Conservation (phyloP, 2,329 filamentous ascomycete genomes). For the Fusarium subtropicale region DNA sequence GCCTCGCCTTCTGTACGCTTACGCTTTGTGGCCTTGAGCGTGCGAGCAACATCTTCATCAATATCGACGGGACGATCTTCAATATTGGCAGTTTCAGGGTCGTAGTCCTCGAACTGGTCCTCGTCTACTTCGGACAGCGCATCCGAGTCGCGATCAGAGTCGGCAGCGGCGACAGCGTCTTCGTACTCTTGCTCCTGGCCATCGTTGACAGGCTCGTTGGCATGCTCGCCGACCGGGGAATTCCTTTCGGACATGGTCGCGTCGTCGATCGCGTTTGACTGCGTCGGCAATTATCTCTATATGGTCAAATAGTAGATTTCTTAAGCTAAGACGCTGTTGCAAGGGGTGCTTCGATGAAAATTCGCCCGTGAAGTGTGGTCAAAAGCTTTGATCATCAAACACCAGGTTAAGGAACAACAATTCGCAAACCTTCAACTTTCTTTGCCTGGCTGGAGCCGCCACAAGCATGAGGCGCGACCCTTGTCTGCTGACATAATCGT, state of each 20-base stretch:
- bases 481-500: constrained; percentile 49
- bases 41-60: constrained; percentile 73
- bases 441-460: constrained; percentile 38
- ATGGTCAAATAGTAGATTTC: neutral
- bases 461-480: constrained; percentile 36
- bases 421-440: constrained; percentile 43
- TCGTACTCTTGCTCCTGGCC: constrained; percentile 55
- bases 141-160: constrained; percentile 68
- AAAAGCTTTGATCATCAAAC: constrained; percentile 7
- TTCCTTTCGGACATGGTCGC: constrained; percentile 60
- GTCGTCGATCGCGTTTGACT: constrained; percentile 25
- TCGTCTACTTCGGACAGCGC: constrained; percentile 76
- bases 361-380: neutral
- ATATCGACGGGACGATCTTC: constrained; percentile 74
- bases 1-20: constrained; percentile 73
- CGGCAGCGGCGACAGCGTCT: constrained; percentile 51
- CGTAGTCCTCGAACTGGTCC: constrained; percentile 76
- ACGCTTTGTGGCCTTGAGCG: constrained; percentile 72
- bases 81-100: constrained; percentile 71
- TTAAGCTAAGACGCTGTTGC: neutral
- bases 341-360: neutral
- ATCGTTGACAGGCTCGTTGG: constrained; percentile 54
- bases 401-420: constrained; percentile 8
- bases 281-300: neutral
- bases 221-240: constrained; percentile 56